phyloP scores from a whole-genome alignment of 2,329 filamentous ascomycete genomes.

The Arthrobotrys sinensis region DNA sequence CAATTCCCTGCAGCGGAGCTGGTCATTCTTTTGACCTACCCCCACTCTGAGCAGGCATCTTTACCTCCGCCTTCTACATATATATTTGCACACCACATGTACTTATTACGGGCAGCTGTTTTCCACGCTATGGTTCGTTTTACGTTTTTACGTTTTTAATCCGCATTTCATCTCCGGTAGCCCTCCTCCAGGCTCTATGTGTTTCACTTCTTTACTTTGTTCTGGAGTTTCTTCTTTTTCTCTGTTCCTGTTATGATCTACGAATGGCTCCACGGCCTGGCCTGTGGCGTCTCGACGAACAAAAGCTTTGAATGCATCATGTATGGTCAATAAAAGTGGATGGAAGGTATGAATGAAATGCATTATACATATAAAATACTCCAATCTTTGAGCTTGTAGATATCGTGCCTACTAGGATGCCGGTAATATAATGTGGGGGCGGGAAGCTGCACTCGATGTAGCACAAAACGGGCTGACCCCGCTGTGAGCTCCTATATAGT shows the following conservation, averaged over 20 bases:
- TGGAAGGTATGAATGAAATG: constrained; percentile 36
- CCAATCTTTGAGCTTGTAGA: too few species aligned
- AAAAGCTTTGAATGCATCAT: constrained; percentile 55
- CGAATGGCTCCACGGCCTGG: constrained; percentile 25
- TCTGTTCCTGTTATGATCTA: constrained; percentile 50
- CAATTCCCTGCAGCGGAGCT: not conserved
- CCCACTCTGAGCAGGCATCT: constrained; percentile 9
- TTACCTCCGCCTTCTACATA: not conserved
- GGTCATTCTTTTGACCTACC: constrained; percentile 7
- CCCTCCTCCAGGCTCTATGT: constrained; percentile 29
- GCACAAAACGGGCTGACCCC: not conserved
- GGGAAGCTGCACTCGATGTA: constrained; percentile 10
- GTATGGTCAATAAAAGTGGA: constrained; percentile 50
- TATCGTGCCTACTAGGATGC: too few species aligned
- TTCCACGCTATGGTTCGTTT: constrained; percentile 24
- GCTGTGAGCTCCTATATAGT: not conserved
- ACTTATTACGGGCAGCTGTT: constrained; percentile 35
- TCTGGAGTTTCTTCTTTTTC: constrained; percentile 42
- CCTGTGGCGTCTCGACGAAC: constrained; percentile 32
- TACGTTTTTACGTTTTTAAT: constrained; percentile 50
- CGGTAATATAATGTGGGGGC: constrained; percentile 4
- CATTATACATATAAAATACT: constrained; percentile 33
- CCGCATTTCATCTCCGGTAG: constrained; percentile 44
- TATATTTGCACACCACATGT: constrained; percentile 21
- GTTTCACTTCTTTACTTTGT: constrained; percentile 43